These are phyloP conservation scores for Miscanthus lutarioriparius DNA, from an alignment of 176 grass and related monocot species.

Conservation along the genomic window DNA sequence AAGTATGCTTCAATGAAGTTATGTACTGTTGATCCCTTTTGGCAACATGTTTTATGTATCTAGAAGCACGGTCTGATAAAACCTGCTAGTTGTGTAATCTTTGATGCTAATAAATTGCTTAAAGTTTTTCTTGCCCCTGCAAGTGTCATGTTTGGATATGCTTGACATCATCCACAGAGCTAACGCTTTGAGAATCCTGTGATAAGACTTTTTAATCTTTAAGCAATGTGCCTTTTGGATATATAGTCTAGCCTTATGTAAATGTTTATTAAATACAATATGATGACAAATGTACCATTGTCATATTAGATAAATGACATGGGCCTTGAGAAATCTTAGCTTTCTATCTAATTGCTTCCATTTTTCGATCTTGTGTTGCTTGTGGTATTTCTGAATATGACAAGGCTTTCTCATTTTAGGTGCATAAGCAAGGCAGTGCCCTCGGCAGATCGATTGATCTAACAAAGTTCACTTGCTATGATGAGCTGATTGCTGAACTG, in stretches of 20 bases:
- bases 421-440: constrained; percentile 92
- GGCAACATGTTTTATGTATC: background rate
- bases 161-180: background rate
- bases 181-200: background rate
- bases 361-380: background rate
- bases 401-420: constrained; percentile 41
- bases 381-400: background rate
- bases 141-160: background rate
- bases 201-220: background rate
- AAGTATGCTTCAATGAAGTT: constrained; percentile 12
- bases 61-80: background rate
- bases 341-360: background rate
- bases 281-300: background rate
- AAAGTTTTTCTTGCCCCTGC: background rate
- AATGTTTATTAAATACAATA: constrained; percentile 3
- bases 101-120: constrained; percentile 9
- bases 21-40: background rate
- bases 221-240: background rate
- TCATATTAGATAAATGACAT: background rate
- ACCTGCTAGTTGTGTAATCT: constrained; percentile 24
- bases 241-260: background rate
- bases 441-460: constrained; percentile 90
- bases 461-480: constrained; percentile 71
- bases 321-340: background rate
- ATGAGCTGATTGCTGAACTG: constrained; percentile 64